Percentiles rank a stretch among this genome's conserved stretches.
These are phyloP conservation scores for Zizania palustris DNA, from an alignment of 202 grass and related monocot species.

Conservation along the genomic window DNA sequence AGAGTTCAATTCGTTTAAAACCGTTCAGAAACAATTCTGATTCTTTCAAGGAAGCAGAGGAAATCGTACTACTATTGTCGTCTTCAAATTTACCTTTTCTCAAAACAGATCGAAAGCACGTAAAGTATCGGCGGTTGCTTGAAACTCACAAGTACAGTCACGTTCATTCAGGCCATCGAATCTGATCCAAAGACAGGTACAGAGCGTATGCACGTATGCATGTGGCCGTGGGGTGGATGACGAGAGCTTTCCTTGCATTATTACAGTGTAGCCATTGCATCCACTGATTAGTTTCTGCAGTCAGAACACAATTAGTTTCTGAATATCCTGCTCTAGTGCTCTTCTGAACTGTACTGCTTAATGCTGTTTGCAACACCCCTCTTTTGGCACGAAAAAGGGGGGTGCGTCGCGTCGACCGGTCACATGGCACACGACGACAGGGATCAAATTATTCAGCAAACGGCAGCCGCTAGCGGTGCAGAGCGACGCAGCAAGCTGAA, in stretches of 20 bases:
- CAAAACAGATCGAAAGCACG: slow-evolving; percentile 2
- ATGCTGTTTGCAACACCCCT: background rate
- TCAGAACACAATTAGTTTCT: slow-evolving; percentile 1
- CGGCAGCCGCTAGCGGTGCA: background rate
- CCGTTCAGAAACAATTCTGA: background rate
- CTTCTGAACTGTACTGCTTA: background rate
- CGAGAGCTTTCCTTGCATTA: slow-evolving; percentile 19
- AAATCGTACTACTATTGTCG: background rate
- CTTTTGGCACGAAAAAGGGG: slow-evolving; percentile 24
- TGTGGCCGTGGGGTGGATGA: slow-evolving; percentile 33
- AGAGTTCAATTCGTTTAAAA: background rate
- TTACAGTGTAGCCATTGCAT: slow-evolving; percentile 1
- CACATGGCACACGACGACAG: slow-evolving; percentile 43
- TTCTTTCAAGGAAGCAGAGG: background rate
- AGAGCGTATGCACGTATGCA: slow-evolving; percentile 23
- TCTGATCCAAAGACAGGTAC: slow-evolving; percentile 38
- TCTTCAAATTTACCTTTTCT: background rate
- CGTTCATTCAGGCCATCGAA: slow-evolving; percentile 37
- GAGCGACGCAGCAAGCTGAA: slow-evolving; percentile 12
- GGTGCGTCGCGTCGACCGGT: background rate
- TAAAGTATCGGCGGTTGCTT: slow-evolving; percentile 12
- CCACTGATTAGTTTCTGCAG: slow-evolving; percentile 21
- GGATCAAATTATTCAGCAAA: slow-evolving; percentile 30
- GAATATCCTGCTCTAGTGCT: background rate
- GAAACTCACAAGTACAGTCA: slow-evolving; percentile 1